phyloP scores from a whole-genome alignment of 208 protist genomes.

The Angomonas deanei region DNA sequence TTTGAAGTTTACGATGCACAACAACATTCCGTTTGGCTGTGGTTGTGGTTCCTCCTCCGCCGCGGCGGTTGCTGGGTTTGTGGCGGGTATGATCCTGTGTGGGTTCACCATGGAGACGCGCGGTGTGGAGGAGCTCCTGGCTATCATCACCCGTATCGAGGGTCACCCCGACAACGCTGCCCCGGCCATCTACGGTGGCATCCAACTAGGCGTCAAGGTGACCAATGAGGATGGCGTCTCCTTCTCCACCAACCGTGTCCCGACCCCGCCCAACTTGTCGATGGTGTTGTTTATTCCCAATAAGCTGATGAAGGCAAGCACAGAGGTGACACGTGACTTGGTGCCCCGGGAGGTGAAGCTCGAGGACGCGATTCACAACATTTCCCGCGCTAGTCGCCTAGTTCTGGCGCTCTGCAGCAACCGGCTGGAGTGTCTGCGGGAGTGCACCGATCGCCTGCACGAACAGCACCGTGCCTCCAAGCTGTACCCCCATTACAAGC shows the following conservation, averaged over 20 bases:
- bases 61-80: conserved; percentile 84
- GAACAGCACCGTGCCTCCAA: conserved; percentile 67
- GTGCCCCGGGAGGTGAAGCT: conserved; percentile 59
- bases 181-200: conserved; percentile 91
- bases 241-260: conserved; percentile 62
- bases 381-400: conserved; percentile 82
- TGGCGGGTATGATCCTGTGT: conserved; percentile 84
- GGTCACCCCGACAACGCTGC: conserved; percentile 93
- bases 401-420: conserved; percentile 73
- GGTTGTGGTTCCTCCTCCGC: conserved; percentile 89
- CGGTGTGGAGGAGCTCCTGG: conserved; percentile 67
- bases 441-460: conserved; percentile 77
- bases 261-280: conserved; percentile 64
- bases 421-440: conserved; percentile 57
- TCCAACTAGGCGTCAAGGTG: conserved; percentile 80
- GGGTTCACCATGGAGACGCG: conserved; percentile 75
- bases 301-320: conserved; percentile 84
- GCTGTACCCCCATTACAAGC: conserved; percentile 76
- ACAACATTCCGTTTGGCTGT: conserved; percentile 88
- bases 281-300: conserved; percentile 89
- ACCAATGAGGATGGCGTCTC: conserved; percentile 17
- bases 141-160: conserved; percentile 82
- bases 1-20: conserved; percentile 77
- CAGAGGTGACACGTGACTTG: conserved; percentile 74
- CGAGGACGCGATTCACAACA: conserved; percentile 89